These are phyloP conservation scores for Adansonia rubrostipa DNA, from an alignment of 441 rosid genomes.

Conservation along the genomic window DNA sequence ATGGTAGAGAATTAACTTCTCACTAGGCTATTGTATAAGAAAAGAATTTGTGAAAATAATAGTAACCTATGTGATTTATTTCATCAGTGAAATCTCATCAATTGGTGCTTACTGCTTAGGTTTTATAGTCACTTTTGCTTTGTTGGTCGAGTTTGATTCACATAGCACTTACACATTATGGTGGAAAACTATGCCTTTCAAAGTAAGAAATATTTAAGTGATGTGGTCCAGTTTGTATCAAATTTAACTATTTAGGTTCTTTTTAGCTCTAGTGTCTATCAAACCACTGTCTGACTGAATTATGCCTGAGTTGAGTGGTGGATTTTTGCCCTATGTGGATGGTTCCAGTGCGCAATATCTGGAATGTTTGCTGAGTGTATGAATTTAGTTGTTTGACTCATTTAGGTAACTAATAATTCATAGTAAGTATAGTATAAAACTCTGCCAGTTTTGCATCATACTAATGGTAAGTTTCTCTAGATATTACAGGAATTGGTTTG, in stretches of 20 bases:
- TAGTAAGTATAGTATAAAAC: background rate
- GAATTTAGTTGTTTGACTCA: background rate
- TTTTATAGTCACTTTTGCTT: background rate
- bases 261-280: background rate
- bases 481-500: background rate
- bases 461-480: background rate
- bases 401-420: background rate
- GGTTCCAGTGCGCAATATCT: background rate
- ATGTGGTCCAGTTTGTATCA: background rate
- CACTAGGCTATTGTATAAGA: background rate
- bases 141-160: constrained; percentile 1
- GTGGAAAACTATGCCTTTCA: background rate
- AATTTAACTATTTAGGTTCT: constrained; percentile 9
- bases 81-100: background rate
- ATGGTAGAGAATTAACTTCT: background rate
- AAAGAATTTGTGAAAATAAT: background rate
- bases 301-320: background rate
- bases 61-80: background rate
- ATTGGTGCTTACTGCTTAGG: background rate
- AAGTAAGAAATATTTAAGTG: background rate
- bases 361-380: background rate
- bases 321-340: background rate
- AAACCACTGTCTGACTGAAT: background rate
- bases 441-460: background rate
- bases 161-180: background rate